Evolutionary conservation across 177 flowering plant species (phyloP), one percentile per base, ranked within the genome.

Genomic region (Telopea speciosissima): DNA sequence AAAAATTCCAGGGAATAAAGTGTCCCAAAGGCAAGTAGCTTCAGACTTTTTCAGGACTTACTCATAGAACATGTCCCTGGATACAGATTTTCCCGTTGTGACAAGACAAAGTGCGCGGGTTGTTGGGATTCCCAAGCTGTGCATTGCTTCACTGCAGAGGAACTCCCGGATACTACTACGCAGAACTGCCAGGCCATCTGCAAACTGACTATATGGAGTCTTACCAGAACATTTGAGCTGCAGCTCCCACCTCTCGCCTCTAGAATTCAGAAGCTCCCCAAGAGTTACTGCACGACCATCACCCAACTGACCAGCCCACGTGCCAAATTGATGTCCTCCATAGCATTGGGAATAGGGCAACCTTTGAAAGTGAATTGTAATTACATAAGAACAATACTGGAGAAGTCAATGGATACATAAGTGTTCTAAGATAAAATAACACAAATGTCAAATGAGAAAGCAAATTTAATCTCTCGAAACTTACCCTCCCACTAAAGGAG

Each of bases 11-110:
- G 19, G 17, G 13, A 49, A 28, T 28, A 28, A 28, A 28, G 54
- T 49, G 13, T 6, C 54, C 54, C 3, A 49, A 12, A 1, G 19
- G 54, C 54, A 16, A 49, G 54, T 13, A 49, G 17, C 54, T 49
- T 16, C 19, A 49, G 0, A 1, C 7, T 36, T 36, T 8, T 36
- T 5, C 40, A 49, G 4, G 31, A 49, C 99, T 58, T 93, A 96
- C 99, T 96, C 99, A 79, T 96, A 96, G 70, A 96, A 96, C 98
- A 96, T 96, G 79, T 96, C 99, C 9, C 99, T 84, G n/a, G 86
- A 79, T 22, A 96, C 99, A 77, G 58, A 77, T 83, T 90, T 91
- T 67, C 99, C 99, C 11, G 99, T 96, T 8, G 92, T 90, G 72
- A 91, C 93, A 76, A 96, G 90, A 78, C 95, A 88, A 63, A 96